These are phyloP conservation scores for Nakazawaea populi DNA, from an alignment of 805 yeast genomes.

Conservation along the genomic window DNA sequence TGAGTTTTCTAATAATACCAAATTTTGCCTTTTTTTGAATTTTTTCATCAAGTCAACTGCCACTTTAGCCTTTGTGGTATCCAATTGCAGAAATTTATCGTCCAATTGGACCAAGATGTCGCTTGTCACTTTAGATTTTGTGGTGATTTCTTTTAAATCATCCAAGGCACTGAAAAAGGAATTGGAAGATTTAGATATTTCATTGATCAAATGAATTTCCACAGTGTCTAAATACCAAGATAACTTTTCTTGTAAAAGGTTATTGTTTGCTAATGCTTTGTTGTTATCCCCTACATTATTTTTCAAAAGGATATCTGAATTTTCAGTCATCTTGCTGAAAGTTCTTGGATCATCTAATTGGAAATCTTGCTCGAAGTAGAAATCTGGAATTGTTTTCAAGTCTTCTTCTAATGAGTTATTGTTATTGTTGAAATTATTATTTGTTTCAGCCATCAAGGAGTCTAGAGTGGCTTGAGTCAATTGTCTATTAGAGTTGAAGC, in stretches of 20 bases:
- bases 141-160: constrained; percentile 62
- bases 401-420: constrained; percentile 14
- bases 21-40: constrained; percentile 49
- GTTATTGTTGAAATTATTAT: neutral
- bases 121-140: constrained; percentile 47
- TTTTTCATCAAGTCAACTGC: constrained; percentile 47
- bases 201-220: constrained; percentile 73
- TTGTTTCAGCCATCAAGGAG: constrained; percentile 22
- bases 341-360: constrained; percentile 83
- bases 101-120: constrained; percentile 40
- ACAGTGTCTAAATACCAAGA: constrained; percentile 81
- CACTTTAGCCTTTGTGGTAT: constrained; percentile 39
- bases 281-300: constrained; percentile 23
- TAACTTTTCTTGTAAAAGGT: constrained; percentile 66
- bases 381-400: constrained; percentile 53
- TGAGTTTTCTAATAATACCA: constrained; percentile 57
- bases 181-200: constrained; percentile 78
- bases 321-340: constrained; percentile 69
- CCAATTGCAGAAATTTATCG: constrained; percentile 37
- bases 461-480: constrained; percentile 38
- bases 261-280: constrained; percentile 42
- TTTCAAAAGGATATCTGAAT: constrained; percentile 36
- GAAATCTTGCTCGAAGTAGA: constrained; percentile 64
- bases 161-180: constrained; percentile 82
- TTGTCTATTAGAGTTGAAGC: constrained; percentile 35